Percentiles rank a stretch among this genome's conserved stretches.
phyloP scores from a whole-genome alignment of 257 asterid species.

The Orobanche coerulescens region DNA sequence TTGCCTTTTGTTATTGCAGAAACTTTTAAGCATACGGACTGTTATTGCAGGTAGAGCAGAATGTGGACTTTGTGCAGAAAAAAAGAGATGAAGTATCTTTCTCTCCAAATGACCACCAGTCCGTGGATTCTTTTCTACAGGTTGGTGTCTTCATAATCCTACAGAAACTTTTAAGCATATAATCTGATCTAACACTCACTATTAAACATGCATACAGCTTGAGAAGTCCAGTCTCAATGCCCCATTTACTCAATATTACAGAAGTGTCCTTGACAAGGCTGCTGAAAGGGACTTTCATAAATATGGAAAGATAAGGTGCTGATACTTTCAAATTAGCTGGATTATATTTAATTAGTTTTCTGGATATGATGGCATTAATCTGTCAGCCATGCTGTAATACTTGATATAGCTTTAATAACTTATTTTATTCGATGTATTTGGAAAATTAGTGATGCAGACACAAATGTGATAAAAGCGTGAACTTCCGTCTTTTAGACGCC shows the following conservation, averaged over 20 bases:
- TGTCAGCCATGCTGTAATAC: neutral
- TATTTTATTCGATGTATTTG: neutral
- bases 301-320: slow-evolving; percentile 43
- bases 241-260: slow-evolving; percentile 70
- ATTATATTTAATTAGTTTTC: neutral
- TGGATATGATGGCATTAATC: neutral
- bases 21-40: no score
- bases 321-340: neutral
- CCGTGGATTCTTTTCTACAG: slow-evolving; percentile 84
- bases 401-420: neutral
- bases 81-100: slow-evolving; percentile 79
- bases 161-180: slow-evolving; percentile 4
- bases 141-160: slow-evolving; percentile 29
- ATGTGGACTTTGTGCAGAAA: slow-evolving; percentile 69
- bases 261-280: slow-evolving; percentile 68
- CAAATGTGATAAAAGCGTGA: no score
- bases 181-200: slow-evolving; percentile 9
- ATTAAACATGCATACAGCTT: slow-evolving; percentile 38
- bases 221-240: slow-evolving; percentile 58
- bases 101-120: slow-evolving; percentile 82
- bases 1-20: slow-evolving; percentile 34
- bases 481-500: no score
- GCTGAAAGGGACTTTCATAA: slow-evolving; percentile 41
- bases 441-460: no score
- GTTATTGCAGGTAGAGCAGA: slow-evolving; percentile 67